phyloP scores from a whole-genome alignment of 225 moss, liverwort and hornwort species.

The Sphagnum contortum region DNA sequence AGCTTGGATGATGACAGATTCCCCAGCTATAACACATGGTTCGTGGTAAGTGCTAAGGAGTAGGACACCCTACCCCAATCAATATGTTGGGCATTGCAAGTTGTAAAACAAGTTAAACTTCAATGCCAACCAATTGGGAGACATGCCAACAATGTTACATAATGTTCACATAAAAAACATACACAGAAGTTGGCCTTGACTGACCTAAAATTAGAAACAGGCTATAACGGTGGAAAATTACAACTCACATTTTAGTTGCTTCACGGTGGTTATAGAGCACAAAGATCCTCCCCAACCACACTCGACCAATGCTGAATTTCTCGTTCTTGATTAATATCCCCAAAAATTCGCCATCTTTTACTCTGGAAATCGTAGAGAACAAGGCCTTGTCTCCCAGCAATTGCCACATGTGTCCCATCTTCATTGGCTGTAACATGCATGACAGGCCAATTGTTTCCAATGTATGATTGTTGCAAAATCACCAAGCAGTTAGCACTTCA shows the following conservation, averaged over 20 bases:
- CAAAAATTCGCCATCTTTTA: conserved; percentile 97
- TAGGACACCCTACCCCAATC: too few species aligned
- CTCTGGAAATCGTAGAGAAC: conserved; percentile 79
- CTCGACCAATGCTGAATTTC: conserved; percentile 81
- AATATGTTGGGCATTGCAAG: too few species aligned
- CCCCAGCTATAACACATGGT: too few species aligned
- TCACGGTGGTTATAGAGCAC: conserved; percentile 84
- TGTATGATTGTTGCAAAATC: conserved; percentile 81
- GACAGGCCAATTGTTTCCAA: conserved; percentile 86
- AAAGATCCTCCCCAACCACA: conserved; percentile 92
- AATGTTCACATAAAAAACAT: too few species aligned
- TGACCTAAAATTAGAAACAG: too few species aligned
- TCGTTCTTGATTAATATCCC: conserved; percentile 95
- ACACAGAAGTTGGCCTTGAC: too few species aligned
- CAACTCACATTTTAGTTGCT: conserved; percentile 66
- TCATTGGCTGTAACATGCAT: conserved; percentile 90
- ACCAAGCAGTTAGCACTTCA: not conserved
- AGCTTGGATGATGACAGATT: too few species aligned
- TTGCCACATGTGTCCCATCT: conserved; percentile 93
- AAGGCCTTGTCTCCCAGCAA: conserved; percentile 89
- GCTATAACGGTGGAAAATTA: too few species aligned
- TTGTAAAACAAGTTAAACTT: too few species aligned
- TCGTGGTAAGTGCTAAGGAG: too few species aligned
- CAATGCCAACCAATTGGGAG: too few species aligned
- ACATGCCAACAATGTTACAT: too few species aligned